phyloP scores from a whole-genome alignment of 305 asterid genomes.

The Stenogyne calaminthoides region DNA sequence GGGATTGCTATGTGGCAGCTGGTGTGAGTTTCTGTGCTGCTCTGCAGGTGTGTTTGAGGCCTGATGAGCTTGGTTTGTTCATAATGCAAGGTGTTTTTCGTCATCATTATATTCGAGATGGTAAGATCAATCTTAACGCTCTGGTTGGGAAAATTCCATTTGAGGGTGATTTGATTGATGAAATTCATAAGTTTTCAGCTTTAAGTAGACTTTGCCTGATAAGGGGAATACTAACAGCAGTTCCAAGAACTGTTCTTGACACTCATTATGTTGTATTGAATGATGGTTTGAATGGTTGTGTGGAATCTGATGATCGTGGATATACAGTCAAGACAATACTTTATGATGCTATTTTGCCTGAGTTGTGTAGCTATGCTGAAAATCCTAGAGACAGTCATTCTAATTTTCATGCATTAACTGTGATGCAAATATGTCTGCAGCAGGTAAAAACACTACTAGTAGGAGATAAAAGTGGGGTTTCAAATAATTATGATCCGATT shows the following conservation, averaged over 20 bases:
- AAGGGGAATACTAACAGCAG: slow-evolving; percentile 89
- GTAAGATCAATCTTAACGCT: slow-evolving; percentile 35
- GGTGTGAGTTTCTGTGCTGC: slow-evolving; percentile 90
- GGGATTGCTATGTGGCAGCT: slow-evolving; percentile 97
- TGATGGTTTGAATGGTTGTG: slow-evolving; percentile 35
- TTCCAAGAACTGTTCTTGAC: slow-evolving; percentile 75
- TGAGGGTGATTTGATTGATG: slow-evolving; percentile 59
- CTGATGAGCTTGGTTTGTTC: slow-evolving; percentile 68
- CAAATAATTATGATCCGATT: slow-evolving; percentile 53
- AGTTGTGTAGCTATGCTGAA: slow-evolving; percentile 79
- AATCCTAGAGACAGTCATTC: slow-evolving; percentile 89
- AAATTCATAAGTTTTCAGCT: slow-evolving; percentile 55
- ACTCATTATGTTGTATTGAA: slow-evolving; percentile 42
- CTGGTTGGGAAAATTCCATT: slow-evolving; percentile 53
- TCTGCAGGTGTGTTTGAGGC: slow-evolving; percentile 71
- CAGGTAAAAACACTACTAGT: slow-evolving; percentile 82
- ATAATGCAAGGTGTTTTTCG: slow-evolving; percentile 70
- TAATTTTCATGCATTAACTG: slow-evolving; percentile 89
- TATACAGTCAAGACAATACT: slow-evolving; percentile 60
- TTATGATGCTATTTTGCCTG: slow-evolving; percentile 89
- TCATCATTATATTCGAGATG: slow-evolving; percentile 43
- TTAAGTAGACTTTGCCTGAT: slow-evolving; percentile 88
- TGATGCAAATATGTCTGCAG: slow-evolving; percentile 95
- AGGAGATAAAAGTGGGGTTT: slow-evolving; percentile 34
- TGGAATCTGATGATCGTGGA: slow-evolving; percentile 31